A percentile compares a stretch with the other conserved stretches of the same genome.
Conservation (phyloP, 2,329 filamentous ascomycete genomes). For the Plenodomus biglobosus region DNA sequence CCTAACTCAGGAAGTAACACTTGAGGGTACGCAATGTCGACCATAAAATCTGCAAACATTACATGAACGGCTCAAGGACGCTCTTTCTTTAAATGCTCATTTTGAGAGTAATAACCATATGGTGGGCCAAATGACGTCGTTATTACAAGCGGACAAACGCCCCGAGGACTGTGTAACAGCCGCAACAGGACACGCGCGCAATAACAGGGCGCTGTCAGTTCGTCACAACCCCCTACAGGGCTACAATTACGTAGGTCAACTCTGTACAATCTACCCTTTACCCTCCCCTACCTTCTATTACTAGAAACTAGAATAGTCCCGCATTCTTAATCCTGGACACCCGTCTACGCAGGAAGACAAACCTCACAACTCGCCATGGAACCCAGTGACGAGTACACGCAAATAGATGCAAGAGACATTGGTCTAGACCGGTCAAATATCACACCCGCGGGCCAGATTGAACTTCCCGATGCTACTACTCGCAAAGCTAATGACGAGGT, state of each 20-base stretch:
- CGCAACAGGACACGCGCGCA: neutral
- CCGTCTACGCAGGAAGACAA: neutral
- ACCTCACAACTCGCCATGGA: conserved; percentile 14
- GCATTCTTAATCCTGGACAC: neutral
- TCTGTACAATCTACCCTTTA: neutral
- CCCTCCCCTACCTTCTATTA: neutral
- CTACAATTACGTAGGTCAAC: neutral
- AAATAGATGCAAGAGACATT: conserved; percentile 8
- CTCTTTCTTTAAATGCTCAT: neutral
- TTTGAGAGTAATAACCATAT: neutral
- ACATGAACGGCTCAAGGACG: neutral
- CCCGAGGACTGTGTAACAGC: neutral
- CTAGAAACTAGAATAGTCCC: neutral
- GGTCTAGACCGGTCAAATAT: conserved; percentile 20
- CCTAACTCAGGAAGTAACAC: neutral
- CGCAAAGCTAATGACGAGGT: conserved; percentile 18
- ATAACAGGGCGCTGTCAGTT: neutral
- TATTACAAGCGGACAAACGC: neutral
- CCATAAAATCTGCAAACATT: neutral
- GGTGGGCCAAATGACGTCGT: neutral
- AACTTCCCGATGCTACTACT: conserved; percentile 3
- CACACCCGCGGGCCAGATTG: conserved; percentile 11
- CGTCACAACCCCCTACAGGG: neutral
- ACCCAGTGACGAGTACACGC: conserved; percentile 25
- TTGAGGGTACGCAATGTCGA: neutral